Evolutionary conservation across 2,329 filamentous ascomycete species (phyloP).

Genomic region (Incumbomyces lentus): DNA sequence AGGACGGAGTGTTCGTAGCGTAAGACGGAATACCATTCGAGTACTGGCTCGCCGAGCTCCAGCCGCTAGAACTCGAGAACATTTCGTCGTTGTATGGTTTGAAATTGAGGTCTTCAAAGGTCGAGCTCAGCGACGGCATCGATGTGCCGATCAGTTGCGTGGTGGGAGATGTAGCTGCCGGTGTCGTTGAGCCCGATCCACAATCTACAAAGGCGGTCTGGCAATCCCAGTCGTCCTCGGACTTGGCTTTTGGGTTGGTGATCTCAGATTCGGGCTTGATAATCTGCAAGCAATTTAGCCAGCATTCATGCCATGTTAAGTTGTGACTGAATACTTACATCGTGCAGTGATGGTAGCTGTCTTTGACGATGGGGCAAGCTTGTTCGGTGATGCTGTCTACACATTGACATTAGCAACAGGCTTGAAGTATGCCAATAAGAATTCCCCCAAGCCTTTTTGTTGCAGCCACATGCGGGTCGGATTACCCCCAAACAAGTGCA

Average conservation of each 20-base stretch:
- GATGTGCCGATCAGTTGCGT: slow-evolving; percentile 1
- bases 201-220: neutral
- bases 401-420: too few relatives aligned
- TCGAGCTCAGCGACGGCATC: slow-evolving; percentile 4
- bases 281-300: neutral
- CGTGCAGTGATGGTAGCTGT: slow-evolving; percentile 4
- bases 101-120: slow-evolving; percentile 5
- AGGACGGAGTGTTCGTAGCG: neutral
- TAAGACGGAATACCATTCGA: slow-evolving; percentile 1
- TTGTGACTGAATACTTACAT: neutral
- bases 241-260: neutral
- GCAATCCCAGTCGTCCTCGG: slow-evolving; percentile 1
- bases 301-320: neutral
- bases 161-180: neutral
- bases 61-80: neutral
- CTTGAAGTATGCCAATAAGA: too few relatives aligned
- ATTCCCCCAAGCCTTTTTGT: too few relatives aligned
- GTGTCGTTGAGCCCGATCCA: neutral
- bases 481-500: neutral
- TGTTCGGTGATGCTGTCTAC: neutral
- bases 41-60: slow-evolving; percentile 1
- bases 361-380: neutral
- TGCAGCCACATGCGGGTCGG: neutral
- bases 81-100: slow-evolving; percentile 4
- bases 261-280: neutral